Percentiles rank a stretch among this genome's conserved stretches.
Evolutionary conservation across 1,139 yeast species (phyloP).

Genomic region (Pneumocystis oryctolagi): DNA sequence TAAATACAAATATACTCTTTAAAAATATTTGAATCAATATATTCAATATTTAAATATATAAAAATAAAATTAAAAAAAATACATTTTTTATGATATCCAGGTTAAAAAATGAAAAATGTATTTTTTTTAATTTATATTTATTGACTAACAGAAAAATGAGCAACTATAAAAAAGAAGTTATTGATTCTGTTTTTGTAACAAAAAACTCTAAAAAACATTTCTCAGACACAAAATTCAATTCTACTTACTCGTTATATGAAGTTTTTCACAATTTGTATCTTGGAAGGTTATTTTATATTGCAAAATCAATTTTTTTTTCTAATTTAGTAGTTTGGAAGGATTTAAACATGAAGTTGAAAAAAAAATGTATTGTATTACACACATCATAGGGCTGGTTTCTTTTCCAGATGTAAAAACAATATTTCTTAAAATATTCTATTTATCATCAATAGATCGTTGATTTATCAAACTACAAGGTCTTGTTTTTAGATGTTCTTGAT

Average conservation of each 20-base stretch:
- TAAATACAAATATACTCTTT: too few species aligned
- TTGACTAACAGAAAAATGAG: too few species aligned
- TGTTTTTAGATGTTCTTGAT: constrained; percentile 49
- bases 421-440: constrained; percentile 32
- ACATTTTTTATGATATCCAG: too few species aligned
- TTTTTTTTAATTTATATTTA: too few species aligned
- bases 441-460: constrained; percentile 35
- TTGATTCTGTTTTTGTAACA: neutral
- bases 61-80: too few species aligned
- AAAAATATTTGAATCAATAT: too few species aligned
- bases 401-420: neutral
- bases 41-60: too few species aligned
- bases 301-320: neutral
- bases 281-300: neutral
- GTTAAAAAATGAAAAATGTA: too few species aligned
- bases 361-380: neutral
- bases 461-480: constrained; percentile 47
- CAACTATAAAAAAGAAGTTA: too few species aligned
- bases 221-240: neutral
- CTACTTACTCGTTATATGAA: neutral
- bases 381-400: neutral
- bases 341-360: neutral
- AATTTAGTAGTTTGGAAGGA: neutral
- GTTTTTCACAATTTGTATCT: neutral
- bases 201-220: neutral